Base-by-base conservation (phyloP, 208 protist genomes). In the Porcisia hertigi region DNA sequence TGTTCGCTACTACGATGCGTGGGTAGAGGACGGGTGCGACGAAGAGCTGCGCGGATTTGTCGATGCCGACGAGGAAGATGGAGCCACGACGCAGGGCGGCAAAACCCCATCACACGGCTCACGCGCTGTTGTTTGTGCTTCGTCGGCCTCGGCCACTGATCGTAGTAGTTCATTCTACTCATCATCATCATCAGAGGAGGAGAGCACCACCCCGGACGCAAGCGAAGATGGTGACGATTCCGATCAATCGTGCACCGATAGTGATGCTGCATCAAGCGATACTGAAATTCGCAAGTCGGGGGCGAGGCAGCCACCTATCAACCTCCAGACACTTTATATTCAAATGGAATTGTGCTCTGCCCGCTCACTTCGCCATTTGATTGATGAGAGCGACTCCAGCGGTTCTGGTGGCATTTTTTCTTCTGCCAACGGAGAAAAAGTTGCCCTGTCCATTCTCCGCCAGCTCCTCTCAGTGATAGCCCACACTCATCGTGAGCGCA, bases 1-100 rank as follows among this genome's bases (percentile, higher is more conserved):
- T 71, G 93, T 97, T 14, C 91, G 93, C 41, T 97, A 97, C 80
- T 97, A 95, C 73, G 90, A 97, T 80, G 93, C 91, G 30, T 97
- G 93, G 91, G 85, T 94, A 16, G 93, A 95, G 60, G 87, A 91
- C 71, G 93, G 92, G n/a, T 94, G 86, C 58, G 88, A 92, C 58
- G 89, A 94, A 55, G 89, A 94, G 11, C 72, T 97, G 30, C 73
- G 81, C n/a, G 66, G 80, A 18, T 95, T 90, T 81, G 73, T 92
- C 9, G 81, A 86, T 30, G 75, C 30, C 81, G 30, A 86, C 5
- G 83, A 85, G 52, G 78, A 86, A 43, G 84, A 87, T 58, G 73
- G 78, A 43, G 75, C 81, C 25, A 76, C 67, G 3, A 71, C 67
- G 16, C 47, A 71, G 45, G 76, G 54, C 20, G 41, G 60, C 0